Evolutionary conservation across 148 eudicot species (phyloP).

Genomic region (Camellia sinensis): DNA sequence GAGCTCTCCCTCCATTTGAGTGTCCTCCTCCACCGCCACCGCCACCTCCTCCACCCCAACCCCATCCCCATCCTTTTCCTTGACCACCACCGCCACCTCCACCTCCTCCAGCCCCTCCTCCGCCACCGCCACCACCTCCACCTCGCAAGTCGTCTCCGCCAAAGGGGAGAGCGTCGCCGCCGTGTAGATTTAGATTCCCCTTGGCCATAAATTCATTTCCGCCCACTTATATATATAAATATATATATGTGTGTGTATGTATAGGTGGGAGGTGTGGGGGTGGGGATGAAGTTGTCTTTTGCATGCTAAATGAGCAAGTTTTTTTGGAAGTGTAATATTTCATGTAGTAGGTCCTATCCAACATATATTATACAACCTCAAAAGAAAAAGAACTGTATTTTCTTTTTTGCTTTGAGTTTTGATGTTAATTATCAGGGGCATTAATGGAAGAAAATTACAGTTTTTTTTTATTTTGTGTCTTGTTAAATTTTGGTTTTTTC

Average conservation of each 20-base stretch:
- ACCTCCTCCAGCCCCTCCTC: constrained; percentile 11
- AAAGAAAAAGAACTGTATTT: constrained; percentile 2
- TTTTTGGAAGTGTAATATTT: constrained; percentile 3
- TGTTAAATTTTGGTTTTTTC: neutral
- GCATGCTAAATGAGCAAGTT: constrained; percentile 18
- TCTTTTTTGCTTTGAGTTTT: neutral
- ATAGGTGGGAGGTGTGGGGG: neutral
- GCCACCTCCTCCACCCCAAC: constrained; percentile 13
- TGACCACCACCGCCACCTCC: constrained; percentile 12
- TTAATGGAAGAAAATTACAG: neutral
- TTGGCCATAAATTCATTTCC: neutral
- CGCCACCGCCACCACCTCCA: neutral
- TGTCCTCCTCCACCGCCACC: neutral
- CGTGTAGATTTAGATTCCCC: constrained; percentile 20
- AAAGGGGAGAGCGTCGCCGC: constrained; percentile 21
- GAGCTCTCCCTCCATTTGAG: neutral
- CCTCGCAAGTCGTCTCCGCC: constrained; percentile 8
- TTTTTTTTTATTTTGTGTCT: neutral
- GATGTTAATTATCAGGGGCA: neutral
- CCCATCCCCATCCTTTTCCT: constrained; percentile 14
- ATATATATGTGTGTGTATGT: neutral
- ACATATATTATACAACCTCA: neutral
- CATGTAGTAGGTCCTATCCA: neutral
- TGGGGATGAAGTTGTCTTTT: neutral
- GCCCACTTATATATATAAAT: neutral